Evolutionary conservation across 495 filamentous ascomycete species (phyloP).

Genomic region (Cercophora scortea): DNA sequence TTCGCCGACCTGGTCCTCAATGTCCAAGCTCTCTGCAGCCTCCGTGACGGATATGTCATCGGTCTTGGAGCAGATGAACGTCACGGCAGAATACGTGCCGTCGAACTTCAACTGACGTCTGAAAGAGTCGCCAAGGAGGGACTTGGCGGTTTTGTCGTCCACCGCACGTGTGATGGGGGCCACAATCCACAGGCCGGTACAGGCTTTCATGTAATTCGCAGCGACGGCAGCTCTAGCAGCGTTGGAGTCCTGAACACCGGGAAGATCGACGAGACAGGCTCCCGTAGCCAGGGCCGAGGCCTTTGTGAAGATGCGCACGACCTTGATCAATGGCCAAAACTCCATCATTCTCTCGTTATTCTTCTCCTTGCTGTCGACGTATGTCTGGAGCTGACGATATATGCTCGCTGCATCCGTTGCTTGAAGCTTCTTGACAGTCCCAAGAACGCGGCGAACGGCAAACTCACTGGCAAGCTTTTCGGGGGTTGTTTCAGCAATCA

Average conservation of each 20-base stretch:
- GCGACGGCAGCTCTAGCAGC: conserved; percentile 55
- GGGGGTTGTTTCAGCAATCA: conserved; percentile 25
- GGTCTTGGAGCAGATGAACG: conserved; percentile 63
- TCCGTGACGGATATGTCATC: conserved; percentile 52
- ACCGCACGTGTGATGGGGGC: conserved; percentile 59
- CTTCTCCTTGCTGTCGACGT: conserved; percentile 30
- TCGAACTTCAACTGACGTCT: conserved; percentile 56
- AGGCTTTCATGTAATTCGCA: conserved; percentile 52
- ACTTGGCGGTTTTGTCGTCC: conserved; percentile 57
- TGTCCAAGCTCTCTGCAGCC: conserved; percentile 13
- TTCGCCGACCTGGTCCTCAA: conserved; percentile 32
- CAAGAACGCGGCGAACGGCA: conserved; percentile 41
- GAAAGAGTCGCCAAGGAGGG: conserved; percentile 53
- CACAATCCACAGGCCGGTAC: conserved; percentile 52
- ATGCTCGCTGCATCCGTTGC: conserved; percentile 19
- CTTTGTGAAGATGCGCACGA: conserved; percentile 54
- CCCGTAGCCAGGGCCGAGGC: conserved; percentile 50
- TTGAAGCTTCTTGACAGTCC: conserved; percentile 34
- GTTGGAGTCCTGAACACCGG: conserved; percentile 59
- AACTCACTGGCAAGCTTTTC: conserved; percentile 29
- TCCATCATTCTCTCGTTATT: conserved; percentile 28
- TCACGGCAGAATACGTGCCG: conserved; percentile 47
- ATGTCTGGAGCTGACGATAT: conserved; percentile 16
- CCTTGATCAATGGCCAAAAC: conserved; percentile 61
- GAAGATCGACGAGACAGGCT: conserved; percentile 58